These are phyloP conservation scores for Phytophthora tentaculata DNA, from an alignment of 352 stramenopile species.

Conservation along the genomic window DNA sequence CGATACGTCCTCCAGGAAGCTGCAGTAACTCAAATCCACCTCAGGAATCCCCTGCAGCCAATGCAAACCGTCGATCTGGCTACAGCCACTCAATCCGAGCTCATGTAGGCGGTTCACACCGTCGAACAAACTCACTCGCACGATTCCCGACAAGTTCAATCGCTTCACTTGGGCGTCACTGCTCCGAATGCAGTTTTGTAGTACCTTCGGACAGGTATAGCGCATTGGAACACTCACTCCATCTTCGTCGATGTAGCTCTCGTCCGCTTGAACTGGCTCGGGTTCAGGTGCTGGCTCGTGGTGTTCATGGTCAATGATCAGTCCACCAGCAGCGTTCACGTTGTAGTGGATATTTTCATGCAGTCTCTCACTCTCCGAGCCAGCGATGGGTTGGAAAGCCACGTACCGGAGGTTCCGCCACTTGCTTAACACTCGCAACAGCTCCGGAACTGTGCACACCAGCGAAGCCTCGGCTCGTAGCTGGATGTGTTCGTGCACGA, in stretches of 20 bases:
- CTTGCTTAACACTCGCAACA: slow-evolving; percentile 40
- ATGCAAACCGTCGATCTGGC: slow-evolving; percentile 50
- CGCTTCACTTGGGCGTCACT: slow-evolving; percentile 30
- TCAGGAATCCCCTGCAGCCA: slow-evolving; percentile 47
- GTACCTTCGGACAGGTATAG: slow-evolving; percentile 44
- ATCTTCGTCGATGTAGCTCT: slow-evolving; percentile 25
- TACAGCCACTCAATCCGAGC: slow-evolving; percentile 69
- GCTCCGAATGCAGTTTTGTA: slow-evolving; percentile 38
- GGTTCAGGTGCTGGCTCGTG: slow-evolving; percentile 32
- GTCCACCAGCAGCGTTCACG: slow-evolving; percentile 31
- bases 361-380: slow-evolving; percentile 9
- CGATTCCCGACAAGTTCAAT: slow-evolving; percentile 60
- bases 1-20: slow-evolving; percentile 53
- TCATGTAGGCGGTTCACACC: slow-evolving; percentile 52
- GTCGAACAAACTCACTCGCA: slow-evolving; percentile 57
- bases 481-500: slow-evolving; percentile 56
- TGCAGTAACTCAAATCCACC: slow-evolving; percentile 76
- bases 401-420: slow-evolving; percentile 70
- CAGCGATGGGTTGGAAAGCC: slow-evolving; percentile 58
- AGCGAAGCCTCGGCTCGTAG: slow-evolving; percentile 53
- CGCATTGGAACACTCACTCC: slow-evolving; percentile 25
- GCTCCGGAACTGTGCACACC: slow-evolving; percentile 38
- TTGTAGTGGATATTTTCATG: slow-evolving; percentile 49
- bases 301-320: slow-evolving; percentile 28
- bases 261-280: slow-evolving; percentile 21